These are phyloP conservation scores for Penicillium sp. DNA, from an alignment of 2,329 filamentous ascomycete genomes.

Conservation along the genomic window DNA sequence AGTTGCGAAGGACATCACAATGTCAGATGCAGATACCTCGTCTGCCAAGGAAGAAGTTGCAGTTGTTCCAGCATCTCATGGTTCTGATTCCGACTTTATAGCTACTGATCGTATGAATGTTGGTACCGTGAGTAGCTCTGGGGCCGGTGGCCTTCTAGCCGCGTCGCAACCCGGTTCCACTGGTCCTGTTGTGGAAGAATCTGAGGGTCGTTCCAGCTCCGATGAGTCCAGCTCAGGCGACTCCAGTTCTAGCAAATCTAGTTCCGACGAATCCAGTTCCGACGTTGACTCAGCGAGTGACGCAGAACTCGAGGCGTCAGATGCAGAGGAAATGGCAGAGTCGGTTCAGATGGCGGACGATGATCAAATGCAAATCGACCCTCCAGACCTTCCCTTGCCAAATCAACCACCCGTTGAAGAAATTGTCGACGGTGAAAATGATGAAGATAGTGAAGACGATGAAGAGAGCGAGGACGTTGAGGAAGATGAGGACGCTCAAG, in stretches of 20 bases:
- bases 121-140: constrained; percentile 11
- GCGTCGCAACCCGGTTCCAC: constrained; percentile 34
- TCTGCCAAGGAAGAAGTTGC: neutral
- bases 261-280: constrained; percentile 27
- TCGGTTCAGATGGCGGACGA: neutral
- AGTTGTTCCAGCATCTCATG: neutral
- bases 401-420: constrained; percentile 8
- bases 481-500: neutral
- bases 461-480: no score
- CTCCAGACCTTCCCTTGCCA: constrained; percentile 13
- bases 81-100: constrained; percentile 14
- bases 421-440: constrained; percentile 6
- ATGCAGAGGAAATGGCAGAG: neutral
- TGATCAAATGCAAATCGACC: constrained; percentile 12
- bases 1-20: neutral
- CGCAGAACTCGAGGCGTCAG: constrained; percentile 19
- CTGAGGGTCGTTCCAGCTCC: constrained; percentile 31
- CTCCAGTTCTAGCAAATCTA: constrained; percentile 38
- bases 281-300: constrained; percentile 21
- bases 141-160: constrained; percentile 24
- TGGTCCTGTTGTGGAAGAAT: constrained; percentile 47
- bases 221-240: constrained; percentile 4
- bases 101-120: constrained; percentile 18
- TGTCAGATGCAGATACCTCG: neutral
- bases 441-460: neutral